Evolutionary conservation across 2,329 filamentous ascomycete species (phyloP).

Genomic region (Exophiala mesophila): DNA sequence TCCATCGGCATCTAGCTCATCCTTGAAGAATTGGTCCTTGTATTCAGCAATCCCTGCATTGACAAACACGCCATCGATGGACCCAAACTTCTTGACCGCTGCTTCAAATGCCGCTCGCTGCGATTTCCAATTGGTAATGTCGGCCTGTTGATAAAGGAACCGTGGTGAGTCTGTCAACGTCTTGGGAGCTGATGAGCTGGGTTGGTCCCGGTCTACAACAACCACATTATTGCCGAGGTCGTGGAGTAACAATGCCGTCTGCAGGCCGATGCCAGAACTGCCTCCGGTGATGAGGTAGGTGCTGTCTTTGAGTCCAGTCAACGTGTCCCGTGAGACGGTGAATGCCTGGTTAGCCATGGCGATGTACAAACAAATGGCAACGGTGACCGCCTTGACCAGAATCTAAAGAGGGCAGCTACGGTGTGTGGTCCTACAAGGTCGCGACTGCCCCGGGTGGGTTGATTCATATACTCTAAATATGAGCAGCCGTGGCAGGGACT

Average conservation of each 20-base stretch:
- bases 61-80: constrained; percentile 45
- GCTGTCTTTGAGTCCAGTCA: constrained; percentile 22
- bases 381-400: no score
- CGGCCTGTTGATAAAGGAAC: constrained; percentile 37
- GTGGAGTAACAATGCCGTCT: constrained; percentile 37
- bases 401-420: no score
- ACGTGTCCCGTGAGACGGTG: constrained; percentile 30
- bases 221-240: constrained; percentile 38
- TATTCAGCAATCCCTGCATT: constrained; percentile 48
- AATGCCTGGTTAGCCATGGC: constrained; percentile 24
- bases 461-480: no score
- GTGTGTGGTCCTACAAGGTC: no score
- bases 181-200: constrained; percentile 26
- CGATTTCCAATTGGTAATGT: constrained; percentile 43
- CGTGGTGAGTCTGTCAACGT: constrained; percentile 29
- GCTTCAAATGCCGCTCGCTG: constrained; percentile 43
- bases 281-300: constrained; percentile 38
- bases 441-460: no score
- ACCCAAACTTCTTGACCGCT: constrained; percentile 38
- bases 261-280: constrained; percentile 38
- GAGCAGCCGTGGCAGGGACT: no score
- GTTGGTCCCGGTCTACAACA: constrained; percentile 35
- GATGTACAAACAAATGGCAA: no score
- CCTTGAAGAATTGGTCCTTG: constrained; percentile 47
- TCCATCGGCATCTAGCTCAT: constrained; percentile 38